Conservation (phyloP, 2,329 filamentous ascomycete species). For the Kalaharituber pfeilii region DNA sequence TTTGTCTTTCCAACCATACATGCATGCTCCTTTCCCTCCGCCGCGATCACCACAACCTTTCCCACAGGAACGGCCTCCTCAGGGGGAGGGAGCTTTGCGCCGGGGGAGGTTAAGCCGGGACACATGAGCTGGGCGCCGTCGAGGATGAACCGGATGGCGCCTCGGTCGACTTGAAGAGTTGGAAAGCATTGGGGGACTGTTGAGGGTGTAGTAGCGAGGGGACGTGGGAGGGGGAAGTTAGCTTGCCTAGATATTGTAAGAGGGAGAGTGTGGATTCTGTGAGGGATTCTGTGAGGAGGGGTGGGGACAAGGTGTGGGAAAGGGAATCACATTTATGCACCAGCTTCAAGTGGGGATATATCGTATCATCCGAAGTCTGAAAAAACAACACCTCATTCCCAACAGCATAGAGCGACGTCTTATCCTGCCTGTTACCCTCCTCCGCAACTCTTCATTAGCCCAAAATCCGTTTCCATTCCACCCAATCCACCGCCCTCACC, state of each 20-base stretch:
- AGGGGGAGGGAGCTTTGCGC: constrained; percentile 53
- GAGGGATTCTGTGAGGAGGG: neutral
- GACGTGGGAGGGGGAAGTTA: neutral
- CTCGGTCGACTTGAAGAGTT: constrained; percentile 76
- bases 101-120: constrained; percentile 69
- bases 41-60: constrained; percentile 70
- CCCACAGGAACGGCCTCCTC: constrained; percentile 53
- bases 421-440: constrained; percentile 50
- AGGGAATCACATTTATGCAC: constrained; percentile 42
- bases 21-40: constrained; percentile 84
- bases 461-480: neutral
- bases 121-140: constrained; percentile 92
- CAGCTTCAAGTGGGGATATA: constrained; percentile 75
- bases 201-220: neutral
- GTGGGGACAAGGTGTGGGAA: neutral
- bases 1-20: constrained; percentile 76
- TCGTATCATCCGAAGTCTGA: constrained; percentile 59
- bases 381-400: constrained; percentile 70
- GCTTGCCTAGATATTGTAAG: too few species aligned
- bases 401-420: constrained; percentile 73
- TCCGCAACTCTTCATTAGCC: too few species aligned
- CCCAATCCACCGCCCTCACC: constrained; percentile 1
- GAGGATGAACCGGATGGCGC: constrained; percentile 91
- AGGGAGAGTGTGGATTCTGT: too few species aligned
- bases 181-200: constrained; percentile 59